These are phyloP conservation scores for Jamesozyma spencerorum DNA, from an alignment of 805 yeast species.

Conservation along the genomic window DNA sequence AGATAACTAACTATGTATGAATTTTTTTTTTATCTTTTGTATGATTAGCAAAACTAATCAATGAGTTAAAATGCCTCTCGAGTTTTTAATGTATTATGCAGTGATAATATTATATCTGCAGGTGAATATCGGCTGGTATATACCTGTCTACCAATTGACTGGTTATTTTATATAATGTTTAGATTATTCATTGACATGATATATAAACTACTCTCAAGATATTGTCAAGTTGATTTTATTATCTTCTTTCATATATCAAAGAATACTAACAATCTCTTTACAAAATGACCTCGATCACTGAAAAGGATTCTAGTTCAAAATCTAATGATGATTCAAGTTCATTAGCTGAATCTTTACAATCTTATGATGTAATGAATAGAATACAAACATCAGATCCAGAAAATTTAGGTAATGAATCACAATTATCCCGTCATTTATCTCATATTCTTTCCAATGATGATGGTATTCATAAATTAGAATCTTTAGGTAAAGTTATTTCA, in stretches of 20 bases:
- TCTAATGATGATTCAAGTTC: constrained; percentile 3
- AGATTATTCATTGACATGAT: too few species aligned
- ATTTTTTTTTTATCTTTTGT: not conserved
- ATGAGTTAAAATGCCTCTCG: constrained; percentile 4
- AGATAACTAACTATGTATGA: too few species aligned
- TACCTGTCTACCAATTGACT: too few species aligned
- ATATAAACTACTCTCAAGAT: too few species aligned
- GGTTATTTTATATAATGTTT: too few species aligned
- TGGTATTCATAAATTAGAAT: constrained; percentile 35
- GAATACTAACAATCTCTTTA: too few species aligned
- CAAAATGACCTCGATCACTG: not conserved
- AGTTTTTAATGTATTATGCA: not conserved
- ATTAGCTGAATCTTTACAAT: constrained; percentile 2
- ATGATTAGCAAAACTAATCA: too few species aligned
- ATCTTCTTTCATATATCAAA: too few species aligned
- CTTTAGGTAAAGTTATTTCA: constrained; percentile 43
- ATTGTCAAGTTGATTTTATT: too few species aligned
- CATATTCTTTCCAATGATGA: constrained; percentile 29
- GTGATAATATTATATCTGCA: too few species aligned
- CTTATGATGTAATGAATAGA: not conserved
- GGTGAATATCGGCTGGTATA: not conserved
- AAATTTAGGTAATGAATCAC: constrained; percentile 1
- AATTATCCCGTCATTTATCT: constrained; percentile 17
- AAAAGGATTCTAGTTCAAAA: constrained; percentile 2
- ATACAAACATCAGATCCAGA: constrained; percentile 1